These are phyloP conservation scores for Fagopyrum homotropicum DNA, from an alignment of 148 eudicot species.

Conservation along the genomic window DNA sequence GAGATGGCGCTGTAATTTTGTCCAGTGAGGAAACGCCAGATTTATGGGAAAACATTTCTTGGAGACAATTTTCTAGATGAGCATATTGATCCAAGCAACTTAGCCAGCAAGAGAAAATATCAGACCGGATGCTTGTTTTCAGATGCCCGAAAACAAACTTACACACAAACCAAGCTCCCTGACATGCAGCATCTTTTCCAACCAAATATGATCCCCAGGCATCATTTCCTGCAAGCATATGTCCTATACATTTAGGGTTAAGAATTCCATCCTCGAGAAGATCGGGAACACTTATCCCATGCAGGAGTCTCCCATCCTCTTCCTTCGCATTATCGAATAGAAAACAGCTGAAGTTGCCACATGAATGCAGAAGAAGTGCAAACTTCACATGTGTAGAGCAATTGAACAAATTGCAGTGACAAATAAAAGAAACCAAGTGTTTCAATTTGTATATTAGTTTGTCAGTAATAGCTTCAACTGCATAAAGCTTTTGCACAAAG, in stretches of 20 bases:
- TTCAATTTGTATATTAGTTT: constrained; percentile 29
- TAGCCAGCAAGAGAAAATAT: constrained; percentile 47
- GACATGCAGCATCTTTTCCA: constrained; percentile 61
- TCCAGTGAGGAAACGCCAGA: constrained; percentile 16
- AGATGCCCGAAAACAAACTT: constrained; percentile 56
- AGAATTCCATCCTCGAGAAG: constrained; percentile 25
- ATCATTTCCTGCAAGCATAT: constrained; percentile 42
- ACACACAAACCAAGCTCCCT: constrained; percentile 68
- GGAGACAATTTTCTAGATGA: constrained; percentile 40
- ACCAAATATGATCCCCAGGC: constrained; percentile 71
- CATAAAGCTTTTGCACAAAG: constrained; percentile 41
- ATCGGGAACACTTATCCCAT: constrained; percentile 18
- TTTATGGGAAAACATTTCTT: constrained; percentile 29
- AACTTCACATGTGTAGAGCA: constrained; percentile 36
- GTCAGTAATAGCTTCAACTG: constrained; percentile 22
- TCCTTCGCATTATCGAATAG: constrained; percentile 18
- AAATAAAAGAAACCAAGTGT: constrained; percentile 35
- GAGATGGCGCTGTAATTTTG: constrained; percentile 9
- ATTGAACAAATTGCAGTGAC: constrained; percentile 39
- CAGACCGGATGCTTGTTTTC: constrained; percentile 35
- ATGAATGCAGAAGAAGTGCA: constrained; percentile 41
- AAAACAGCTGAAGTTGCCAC: constrained; percentile 18
- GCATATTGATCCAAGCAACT: constrained; percentile 47
- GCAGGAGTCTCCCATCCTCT: constrained; percentile 13
- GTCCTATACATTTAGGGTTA: constrained; percentile 34